Evolutionary conservation across 2,329 filamentous ascomycete genomes (phyloP).

Genomic region (Fusarium sp.): DNA sequence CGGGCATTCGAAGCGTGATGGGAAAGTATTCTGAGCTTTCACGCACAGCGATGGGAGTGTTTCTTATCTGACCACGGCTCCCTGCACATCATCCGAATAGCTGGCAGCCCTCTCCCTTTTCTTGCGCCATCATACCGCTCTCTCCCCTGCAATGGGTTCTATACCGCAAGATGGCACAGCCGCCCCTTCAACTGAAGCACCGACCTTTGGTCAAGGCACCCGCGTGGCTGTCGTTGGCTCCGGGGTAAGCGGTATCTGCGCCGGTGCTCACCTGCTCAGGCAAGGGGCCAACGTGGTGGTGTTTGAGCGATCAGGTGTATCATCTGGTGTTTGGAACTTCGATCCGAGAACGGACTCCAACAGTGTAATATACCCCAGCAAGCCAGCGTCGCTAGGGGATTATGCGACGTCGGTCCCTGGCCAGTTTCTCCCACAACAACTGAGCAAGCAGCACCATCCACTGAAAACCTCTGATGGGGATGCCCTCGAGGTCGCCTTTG

Average conservation of each 20-base stretch:
- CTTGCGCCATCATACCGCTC: neutral
- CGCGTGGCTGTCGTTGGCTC: constrained; percentile 54
- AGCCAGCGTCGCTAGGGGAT: constrained; percentile 44
- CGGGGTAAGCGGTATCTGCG: constrained; percentile 53
- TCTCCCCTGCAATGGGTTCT: neutral
- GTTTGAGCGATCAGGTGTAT: constrained; percentile 49
- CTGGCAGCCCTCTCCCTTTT: neutral
- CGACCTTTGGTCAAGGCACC: constrained; percentile 15
- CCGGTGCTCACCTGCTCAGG: constrained; percentile 51
- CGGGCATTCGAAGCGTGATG: neutral
- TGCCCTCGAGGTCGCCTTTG: constrained; percentile 15
- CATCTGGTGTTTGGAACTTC: constrained; percentile 55
- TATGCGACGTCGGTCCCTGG: constrained; percentile 30
- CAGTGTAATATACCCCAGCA: constrained; percentile 50
- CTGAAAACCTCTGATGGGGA: neutral
- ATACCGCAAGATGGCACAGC: neutral
- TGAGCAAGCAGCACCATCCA: neutral
- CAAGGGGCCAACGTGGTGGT: constrained; percentile 52
- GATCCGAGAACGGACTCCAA: constrained; percentile 44
- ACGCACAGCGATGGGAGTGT: too few species aligned
- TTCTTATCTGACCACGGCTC: neutral
- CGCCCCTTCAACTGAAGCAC: neutral
- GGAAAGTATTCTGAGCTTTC: neutral
- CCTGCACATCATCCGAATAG: neutral
- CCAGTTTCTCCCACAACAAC: neutral